Evolutionary conservation across 2,329 filamentous ascomycete species (phyloP).

Genomic region (Cytospora mali): DNA sequence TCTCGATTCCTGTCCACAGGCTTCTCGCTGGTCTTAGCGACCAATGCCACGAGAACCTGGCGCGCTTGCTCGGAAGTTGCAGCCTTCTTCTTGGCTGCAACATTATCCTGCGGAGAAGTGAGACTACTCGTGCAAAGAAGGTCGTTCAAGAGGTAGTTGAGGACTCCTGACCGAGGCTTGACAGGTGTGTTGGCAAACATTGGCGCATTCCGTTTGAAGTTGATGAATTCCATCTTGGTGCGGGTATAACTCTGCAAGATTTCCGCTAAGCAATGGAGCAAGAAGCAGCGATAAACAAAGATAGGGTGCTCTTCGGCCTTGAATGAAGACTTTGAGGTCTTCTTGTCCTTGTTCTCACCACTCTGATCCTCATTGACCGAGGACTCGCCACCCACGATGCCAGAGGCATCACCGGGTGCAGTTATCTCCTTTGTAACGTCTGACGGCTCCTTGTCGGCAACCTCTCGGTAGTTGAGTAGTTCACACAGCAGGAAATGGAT

Average conservation of each 20-base stretch:
- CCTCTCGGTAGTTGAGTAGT: slow-evolving; percentile 86
- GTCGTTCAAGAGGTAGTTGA: slow-evolving; percentile 90
- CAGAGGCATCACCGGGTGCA: slow-evolving; percentile 39
- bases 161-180: slow-evolving; percentile 86
- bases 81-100: slow-evolving; percentile 79
- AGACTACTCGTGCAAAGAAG: slow-evolving; percentile 65
- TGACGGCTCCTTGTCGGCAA: slow-evolving; percentile 76
- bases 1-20: slow-evolving; percentile 59
- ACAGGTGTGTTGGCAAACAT: slow-evolving; percentile 84
- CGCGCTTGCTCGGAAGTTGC: slow-evolving; percentile 86
- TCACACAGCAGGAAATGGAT: slow-evolving; percentile 94
- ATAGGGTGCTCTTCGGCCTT: slow-evolving; percentile 93
- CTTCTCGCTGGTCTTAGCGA: slow-evolving; percentile 83
- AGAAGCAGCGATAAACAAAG: slow-evolving; percentile 93
- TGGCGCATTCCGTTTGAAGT: slow-evolving; percentile 92
- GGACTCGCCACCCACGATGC: slow-evolving; percentile 19
- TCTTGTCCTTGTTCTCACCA: slow-evolving; percentile 59
- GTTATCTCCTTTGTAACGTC: slow-evolving; percentile 47
- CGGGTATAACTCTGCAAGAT: slow-evolving; percentile 89
- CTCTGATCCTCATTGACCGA: slow-evolving; percentile 26
- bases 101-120: slow-evolving; percentile 71
- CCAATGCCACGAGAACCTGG: slow-evolving; percentile 81
- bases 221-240: slow-evolving; percentile 98
- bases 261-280: slow-evolving; percentile 89
- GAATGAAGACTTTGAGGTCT: slow-evolving; percentile 72